Conservation (phyloP, 495 filamentous ascomycete species). For the Collariella sp. region DNA sequence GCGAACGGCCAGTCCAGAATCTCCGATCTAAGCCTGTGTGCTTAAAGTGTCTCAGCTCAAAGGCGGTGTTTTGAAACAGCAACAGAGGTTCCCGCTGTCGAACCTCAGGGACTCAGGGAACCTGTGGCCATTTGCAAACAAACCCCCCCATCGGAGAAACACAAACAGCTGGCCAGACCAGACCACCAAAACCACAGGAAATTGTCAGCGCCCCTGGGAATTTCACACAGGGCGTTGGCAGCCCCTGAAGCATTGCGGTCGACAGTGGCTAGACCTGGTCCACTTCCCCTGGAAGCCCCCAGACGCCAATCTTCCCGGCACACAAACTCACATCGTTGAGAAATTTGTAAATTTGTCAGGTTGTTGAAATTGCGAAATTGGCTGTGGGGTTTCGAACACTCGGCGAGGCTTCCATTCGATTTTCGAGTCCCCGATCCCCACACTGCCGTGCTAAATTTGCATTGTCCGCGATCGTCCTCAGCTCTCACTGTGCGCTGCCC, state of each 20-base stretch:
- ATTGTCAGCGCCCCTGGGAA: constrained; percentile 1
- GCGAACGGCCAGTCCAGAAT: constrained; percentile 1
- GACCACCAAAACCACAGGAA: not conserved
- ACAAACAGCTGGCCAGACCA: not conserved
- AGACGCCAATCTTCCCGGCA: constrained; percentile 5
- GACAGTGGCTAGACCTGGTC: not conserved
- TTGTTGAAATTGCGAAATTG: constrained; percentile 27
- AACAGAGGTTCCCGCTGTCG: not conserved
- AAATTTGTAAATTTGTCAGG: constrained; percentile 5
- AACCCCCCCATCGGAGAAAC: constrained; percentile 7
- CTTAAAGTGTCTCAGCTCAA: constrained; percentile 2
- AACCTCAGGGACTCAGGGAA: too few species aligned
- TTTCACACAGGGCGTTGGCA: not conserved
- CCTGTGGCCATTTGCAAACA: not conserved
- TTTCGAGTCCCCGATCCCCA: constrained; percentile 9
- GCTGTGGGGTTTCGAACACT: constrained; percentile 20
- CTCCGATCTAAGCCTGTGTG: constrained; percentile 1
- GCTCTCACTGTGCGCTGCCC: constrained; percentile 20
- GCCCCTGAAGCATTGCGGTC: constrained; percentile 1
- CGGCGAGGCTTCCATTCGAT: constrained; percentile 22
- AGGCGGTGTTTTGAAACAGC: constrained; percentile 15
- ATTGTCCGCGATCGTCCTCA: constrained; percentile 20
- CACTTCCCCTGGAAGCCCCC: not conserved
- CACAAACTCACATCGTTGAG: constrained; percentile 3
- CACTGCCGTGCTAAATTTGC: constrained; percentile 21